Base-by-base conservation (phyloP, 2,329 filamentous ascomycete species). In the Amphichorda felina region DNA sequence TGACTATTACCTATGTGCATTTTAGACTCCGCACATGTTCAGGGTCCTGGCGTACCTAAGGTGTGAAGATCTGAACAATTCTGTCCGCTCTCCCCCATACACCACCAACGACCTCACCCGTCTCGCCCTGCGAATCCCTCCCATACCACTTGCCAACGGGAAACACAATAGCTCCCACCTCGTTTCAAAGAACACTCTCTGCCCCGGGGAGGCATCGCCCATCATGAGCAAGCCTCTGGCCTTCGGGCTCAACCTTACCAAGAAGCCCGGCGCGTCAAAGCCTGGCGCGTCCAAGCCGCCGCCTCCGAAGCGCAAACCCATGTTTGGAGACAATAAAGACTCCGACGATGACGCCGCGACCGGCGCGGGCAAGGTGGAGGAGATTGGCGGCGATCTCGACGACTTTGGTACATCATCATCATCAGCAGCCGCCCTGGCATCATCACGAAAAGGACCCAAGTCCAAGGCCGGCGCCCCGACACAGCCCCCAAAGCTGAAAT, bases 331-430 rank as follows among this genome's bases (percentile, higher is more conserved):
- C 41, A 69, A 70, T 41, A 68, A 66, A 41, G 68, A 72, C 45
- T 71, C 67, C 2, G 75, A 76, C 41, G 62, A 73, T 36, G 70
- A 70, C 31, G 36, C 7, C 11, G 29, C 50, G 5, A 45, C 47
- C 14, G 51, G 53, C 26, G 53, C 50, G 10, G 55, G 55, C 14
- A 62, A 63, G 34, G 56, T 61, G 16, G 68, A 79, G 43, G 64
- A 70, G 33, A 77, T 84, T 45, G 79, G 83, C 41, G 72, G 64
- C 34, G 77, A 78, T 44, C 61, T 82, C 37, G 68, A 73, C 42
- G 67, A 69, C 34, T 62, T 69, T 19, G 54, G 41, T 13, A 42
- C 42, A 8, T 17, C 41, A 44, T 13, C 11, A 16, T 16, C 22
- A 19, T 16, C 32, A 19, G 17, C 34, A 17, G 63, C 59, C 36